A percentile compares a stretch with the other conserved stretches of the same genome.
Conservation (phyloP, 2,329 filamentous ascomycete species). For the Microsporum ferrugineum region DNA sequence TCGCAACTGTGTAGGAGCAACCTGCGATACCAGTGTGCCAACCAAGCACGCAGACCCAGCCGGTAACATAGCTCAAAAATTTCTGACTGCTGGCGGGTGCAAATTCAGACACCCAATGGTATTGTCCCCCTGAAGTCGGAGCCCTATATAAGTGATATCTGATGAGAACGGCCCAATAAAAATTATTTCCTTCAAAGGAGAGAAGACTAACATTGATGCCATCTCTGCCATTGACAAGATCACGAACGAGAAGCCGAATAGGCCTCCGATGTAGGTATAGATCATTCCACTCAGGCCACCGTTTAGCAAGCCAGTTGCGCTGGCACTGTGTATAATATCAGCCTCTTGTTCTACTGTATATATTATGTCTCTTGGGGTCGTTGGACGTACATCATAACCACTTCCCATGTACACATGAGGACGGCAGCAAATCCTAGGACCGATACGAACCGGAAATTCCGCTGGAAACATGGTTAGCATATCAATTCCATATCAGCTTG, state of each 20-base stretch:
- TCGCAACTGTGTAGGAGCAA: constrained; percentile 21
- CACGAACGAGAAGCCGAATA: constrained; percentile 6
- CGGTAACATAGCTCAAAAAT: constrained; percentile 24
- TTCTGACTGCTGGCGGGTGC: constrained; percentile 24
- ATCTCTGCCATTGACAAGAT: constrained; percentile 12
- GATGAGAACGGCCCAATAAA: constrained; percentile 6
- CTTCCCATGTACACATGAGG: constrained; percentile 17
- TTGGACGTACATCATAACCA: constrained; percentile 11
- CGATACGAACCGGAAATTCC: constrained; percentile 27
- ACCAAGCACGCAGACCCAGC: constrained; percentile 23
- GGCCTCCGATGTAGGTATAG: constrained; percentile 11
- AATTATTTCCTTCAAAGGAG: neutral
- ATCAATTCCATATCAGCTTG: no score
- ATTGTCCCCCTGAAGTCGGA: constrained; percentile 29
- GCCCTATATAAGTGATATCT: constrained; percentile 18
- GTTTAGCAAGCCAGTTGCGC: constrained; percentile 9
- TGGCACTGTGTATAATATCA: constrained; percentile 5
- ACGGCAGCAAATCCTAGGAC: constrained; percentile 26
- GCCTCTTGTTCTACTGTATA: neutral
- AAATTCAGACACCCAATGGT: constrained; percentile 29
- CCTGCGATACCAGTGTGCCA: constrained; percentile 22
- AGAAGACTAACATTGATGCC: constrained; percentile 12
- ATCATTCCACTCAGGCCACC: constrained; percentile 11
- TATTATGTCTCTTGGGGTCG: neutral
- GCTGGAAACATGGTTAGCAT: constrained; percentile 13